phyloP scores from a whole-genome alignment of 306 rosid genomes.

The Cucumis hystrix region DNA sequence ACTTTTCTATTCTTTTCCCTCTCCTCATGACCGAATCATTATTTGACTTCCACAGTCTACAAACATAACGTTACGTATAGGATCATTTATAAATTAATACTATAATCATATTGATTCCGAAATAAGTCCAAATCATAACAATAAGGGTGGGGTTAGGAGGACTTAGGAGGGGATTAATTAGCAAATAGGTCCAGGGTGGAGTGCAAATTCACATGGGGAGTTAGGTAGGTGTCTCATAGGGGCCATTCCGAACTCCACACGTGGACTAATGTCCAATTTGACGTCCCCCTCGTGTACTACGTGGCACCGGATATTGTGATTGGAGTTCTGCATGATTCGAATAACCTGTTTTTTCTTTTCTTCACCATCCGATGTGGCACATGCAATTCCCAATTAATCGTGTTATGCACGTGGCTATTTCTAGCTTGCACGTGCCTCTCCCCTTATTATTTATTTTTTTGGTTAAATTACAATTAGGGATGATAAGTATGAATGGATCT shows the following conservation, averaged over 20 bases:
- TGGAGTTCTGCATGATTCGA: background rate
- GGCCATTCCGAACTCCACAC: constrained; percentile 6
- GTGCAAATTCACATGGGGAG: constrained; percentile 38
- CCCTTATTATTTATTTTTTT: background rate
- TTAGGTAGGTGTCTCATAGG: constrained; percentile 28
- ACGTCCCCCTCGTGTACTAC: background rate
- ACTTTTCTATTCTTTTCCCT: no score
- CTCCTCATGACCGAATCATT: background rate
- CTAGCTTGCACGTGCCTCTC: constrained; percentile 3
- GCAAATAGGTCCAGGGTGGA: constrained; percentile 4
- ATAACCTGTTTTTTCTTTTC: background rate
- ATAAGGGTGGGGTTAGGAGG: constrained; percentile 1
- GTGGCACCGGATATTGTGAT: background rate
- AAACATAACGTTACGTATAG: background rate
- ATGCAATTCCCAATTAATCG: constrained; percentile 2
- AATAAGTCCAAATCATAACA: constrained; percentile 15
- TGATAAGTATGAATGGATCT: background rate
- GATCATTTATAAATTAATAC: background rate
- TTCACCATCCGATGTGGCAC: background rate
- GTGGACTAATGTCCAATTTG: constrained; percentile 3
- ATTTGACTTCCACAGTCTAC: background rate
- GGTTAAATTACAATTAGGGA: background rate
- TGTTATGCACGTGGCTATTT: constrained; percentile 3
- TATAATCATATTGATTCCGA: background rate
- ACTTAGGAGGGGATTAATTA: background rate